Evolutionary conservation across 2,329 filamentous ascomycete genomes (phyloP).

Genomic region (Pseudogymnoascus pannorum): DNA sequence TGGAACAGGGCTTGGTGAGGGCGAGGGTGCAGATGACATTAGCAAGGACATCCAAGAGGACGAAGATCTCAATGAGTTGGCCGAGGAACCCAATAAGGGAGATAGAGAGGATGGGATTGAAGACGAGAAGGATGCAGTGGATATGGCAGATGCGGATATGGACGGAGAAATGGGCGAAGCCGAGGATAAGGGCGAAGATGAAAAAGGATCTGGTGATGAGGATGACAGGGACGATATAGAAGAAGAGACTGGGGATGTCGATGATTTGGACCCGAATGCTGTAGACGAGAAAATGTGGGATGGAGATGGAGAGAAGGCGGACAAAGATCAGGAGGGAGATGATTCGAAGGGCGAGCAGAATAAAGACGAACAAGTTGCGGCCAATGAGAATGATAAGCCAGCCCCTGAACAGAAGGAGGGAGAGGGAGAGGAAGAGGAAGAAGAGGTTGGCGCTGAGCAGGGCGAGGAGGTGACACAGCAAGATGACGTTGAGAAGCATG

Average conservation of each 20-base stretch:
- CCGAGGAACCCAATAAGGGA: conserved; percentile 66
- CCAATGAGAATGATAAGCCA: conserved; percentile 52
- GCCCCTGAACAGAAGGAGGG: conserved; percentile 38
- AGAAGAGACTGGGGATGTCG: conserved; percentile 83
- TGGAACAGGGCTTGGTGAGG: conserved; percentile 89
- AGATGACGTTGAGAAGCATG: conserved; percentile 55
- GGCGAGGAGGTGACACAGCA: conserved; percentile 44
- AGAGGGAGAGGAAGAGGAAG: conserved; percentile 42
- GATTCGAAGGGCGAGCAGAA: conserved; percentile 62
- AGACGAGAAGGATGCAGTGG: conserved; percentile 77
- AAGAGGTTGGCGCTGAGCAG: conserved; percentile 48
- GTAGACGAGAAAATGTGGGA: conserved; percentile 99
- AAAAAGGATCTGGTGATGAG: conserved; percentile 54
- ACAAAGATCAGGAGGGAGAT: conserved; percentile 74
- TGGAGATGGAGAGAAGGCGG: conserved; percentile 68
- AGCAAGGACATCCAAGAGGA: conserved; percentile 94
- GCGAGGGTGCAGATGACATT: conserved; percentile 92
- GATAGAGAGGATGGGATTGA: conserved; percentile 56
- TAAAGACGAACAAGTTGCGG: conserved; percentile 43
- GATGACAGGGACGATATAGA: conserved; percentile 71
- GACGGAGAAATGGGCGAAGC: conserved; percentile 73
- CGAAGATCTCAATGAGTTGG: conserved; percentile 85
- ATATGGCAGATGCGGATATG: conserved; percentile 86
- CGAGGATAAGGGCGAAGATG: conserved; percentile 53
- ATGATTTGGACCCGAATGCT: conserved; percentile 80